These are phyloP conservation scores for Salisapilia sapeloensis DNA, from an alignment of 352 stramenopile species.

Conservation along the genomic window DNA sequence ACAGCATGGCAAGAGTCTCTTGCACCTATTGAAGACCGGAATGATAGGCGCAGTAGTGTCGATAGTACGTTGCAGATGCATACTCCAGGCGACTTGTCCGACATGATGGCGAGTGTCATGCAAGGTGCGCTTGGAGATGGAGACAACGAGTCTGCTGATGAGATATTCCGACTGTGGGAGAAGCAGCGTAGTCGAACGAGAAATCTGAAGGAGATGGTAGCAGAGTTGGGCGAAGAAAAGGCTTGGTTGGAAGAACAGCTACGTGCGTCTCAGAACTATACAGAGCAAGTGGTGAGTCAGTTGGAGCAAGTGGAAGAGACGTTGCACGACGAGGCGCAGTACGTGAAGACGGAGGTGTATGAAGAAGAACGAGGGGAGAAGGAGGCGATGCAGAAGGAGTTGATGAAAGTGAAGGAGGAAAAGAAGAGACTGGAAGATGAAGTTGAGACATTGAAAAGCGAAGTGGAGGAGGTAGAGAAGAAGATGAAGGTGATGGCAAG, in stretches of 20 bases:
- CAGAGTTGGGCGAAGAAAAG: constrained; percentile 1
- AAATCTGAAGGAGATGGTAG: constrained; percentile 1
- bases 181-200: constrained; percentile 5
- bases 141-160: too few species aligned
- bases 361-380: constrained; percentile 1
- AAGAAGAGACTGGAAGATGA: neutral
- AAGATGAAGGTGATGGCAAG: constrained; percentile 16
- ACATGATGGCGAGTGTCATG: too few species aligned
- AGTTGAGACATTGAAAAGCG: constrained; percentile 13
- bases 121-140: too few species aligned
- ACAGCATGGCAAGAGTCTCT: neutral
- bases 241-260: too few species aligned
- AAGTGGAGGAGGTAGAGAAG: constrained; percentile 10
- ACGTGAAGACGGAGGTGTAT: neutral
- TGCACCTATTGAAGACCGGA: constrained; percentile 5
- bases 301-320: neutral
- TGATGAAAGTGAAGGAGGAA: neutral
- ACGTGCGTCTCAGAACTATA: too few species aligned
- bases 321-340: constrained; percentile 1
- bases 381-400: neutral
- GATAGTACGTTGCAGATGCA: too few species aligned
- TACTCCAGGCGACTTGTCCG: too few species aligned
- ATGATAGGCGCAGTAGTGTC: too few species aligned
- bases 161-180: constrained; percentile 11
- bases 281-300: too few species aligned